Percentiles rank a stretch among this genome's conserved stretches.
These are phyloP conservation scores for Guillardia theta DNA, from an alignment of 78 protist species.

Conservation along the genomic window DNA sequence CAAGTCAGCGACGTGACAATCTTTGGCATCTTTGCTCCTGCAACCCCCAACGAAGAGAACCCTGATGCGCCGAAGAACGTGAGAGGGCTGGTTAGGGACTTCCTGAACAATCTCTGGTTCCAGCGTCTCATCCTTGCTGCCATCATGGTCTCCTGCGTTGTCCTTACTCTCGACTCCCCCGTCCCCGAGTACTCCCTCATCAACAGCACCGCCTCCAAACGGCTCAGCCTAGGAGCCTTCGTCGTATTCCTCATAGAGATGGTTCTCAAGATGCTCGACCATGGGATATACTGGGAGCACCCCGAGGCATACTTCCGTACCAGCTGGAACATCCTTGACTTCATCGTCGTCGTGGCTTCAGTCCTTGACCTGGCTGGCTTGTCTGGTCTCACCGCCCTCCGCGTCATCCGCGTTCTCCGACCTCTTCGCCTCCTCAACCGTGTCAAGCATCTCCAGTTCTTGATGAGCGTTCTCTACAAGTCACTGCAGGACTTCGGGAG, in stretches of 20 bases:
- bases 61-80: background rate
- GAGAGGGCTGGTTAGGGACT: background rate
- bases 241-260: background rate
- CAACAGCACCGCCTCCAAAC: too few relatives aligned
- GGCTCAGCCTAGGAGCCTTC: too few relatives aligned
- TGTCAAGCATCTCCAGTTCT: background rate
- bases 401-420: background rate
- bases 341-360: background rate
- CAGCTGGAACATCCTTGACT: background rate
- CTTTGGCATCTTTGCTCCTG: background rate
- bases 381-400: background rate
- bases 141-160: background rate
- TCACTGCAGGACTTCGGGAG: background rate
- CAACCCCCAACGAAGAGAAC: background rate
- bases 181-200: background rate
- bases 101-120: background rate
- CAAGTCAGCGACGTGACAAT: background rate
- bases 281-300: constrained; percentile 13
- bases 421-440: background rate
- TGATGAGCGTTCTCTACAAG: background rate
- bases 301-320: background rate
- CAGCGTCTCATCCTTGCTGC: background rate
- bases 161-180: background rate
- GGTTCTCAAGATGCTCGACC: background rate
- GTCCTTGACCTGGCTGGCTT: background rate